Conservation (phyloP, 2,329 filamentous ascomycete species). For the Albifimbria verrucaria region DNA sequence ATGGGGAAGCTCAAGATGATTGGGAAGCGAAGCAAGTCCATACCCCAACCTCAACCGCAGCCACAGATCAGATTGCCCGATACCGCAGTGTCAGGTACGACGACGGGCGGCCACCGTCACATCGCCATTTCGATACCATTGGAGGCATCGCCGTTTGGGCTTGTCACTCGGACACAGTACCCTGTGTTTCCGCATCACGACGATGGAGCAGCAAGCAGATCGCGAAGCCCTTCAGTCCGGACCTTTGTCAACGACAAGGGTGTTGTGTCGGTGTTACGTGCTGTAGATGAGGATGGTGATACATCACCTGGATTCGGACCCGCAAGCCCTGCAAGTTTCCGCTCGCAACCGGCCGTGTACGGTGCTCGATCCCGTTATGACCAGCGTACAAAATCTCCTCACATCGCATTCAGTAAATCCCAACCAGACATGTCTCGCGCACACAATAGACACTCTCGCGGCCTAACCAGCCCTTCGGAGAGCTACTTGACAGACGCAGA, state of each 20-base stretch:
- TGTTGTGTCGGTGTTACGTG: slow-evolving; percentile 31
- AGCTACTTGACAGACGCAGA: not conserved
- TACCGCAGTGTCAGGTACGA: slow-evolving; percentile 52
- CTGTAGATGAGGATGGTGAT: slow-evolving; percentile 22
- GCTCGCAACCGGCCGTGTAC: not conserved
- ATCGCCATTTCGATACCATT: slow-evolving; percentile 60
- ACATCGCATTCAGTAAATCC: slow-evolving; percentile 1
- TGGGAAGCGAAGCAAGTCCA: slow-evolving; percentile 31
- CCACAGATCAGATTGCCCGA: slow-evolving; percentile 46
- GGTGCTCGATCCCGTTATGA: not conserved
- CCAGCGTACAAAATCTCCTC: not conserved
- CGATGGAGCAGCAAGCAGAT: slow-evolving; percentile 2
- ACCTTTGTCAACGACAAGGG: slow-evolving; percentile 32
- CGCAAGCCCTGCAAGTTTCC: slow-evolving; percentile 8
- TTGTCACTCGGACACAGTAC: slow-evolving; percentile 28
- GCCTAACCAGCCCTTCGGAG: not conserved
- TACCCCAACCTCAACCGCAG: slow-evolving; percentile 16
- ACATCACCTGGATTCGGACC: slow-evolving; percentile 8
- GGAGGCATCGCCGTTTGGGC: slow-evolving; percentile 42
- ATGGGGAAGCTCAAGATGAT: slow-evolving; percentile 42
- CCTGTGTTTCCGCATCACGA: slow-evolving; percentile 22
- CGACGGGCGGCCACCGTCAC: slow-evolving; percentile 50
- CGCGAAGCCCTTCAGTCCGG: slow-evolving; percentile 4
- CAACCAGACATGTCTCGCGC: not conserved
- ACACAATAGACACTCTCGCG: not conserved